phyloP scores from a whole-genome alignment of 116 monocot genomes.

The Posidonia oceanica region DNA sequence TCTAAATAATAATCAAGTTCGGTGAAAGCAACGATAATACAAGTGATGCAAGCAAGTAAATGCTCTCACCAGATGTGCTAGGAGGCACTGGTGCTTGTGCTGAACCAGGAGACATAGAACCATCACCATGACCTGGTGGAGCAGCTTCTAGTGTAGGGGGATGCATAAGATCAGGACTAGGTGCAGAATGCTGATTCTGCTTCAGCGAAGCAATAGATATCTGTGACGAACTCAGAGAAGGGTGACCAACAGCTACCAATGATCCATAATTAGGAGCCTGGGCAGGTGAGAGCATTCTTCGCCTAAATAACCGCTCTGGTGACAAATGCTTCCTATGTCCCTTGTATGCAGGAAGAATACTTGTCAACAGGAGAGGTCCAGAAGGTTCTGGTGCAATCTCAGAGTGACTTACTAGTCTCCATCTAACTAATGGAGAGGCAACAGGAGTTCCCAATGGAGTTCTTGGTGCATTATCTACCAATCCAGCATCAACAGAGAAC shows the following conservation, averaged over 20 bases:
- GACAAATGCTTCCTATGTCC: slow-evolving; percentile 14
- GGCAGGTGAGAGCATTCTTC: slow-evolving; percentile 1
- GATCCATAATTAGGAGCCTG: slow-evolving; percentile 20
- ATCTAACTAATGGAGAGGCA: background rate
- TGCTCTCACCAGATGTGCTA: slow-evolving; percentile 41
- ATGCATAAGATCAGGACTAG: slow-evolving; percentile 12
- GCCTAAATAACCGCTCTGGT: slow-evolving; percentile 2
- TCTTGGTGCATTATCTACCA: slow-evolving; percentile 6
- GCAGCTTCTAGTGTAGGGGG: slow-evolving; percentile 20
- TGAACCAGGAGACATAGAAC: slow-evolving; percentile 32
- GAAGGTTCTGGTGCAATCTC: background rate
- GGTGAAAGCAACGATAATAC: background rate
- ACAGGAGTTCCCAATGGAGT: slow-evolving; percentile 10
- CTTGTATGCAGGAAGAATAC: slow-evolving; percentile 7
- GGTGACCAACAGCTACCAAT: slow-evolving; percentile 7
- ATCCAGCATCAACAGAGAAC: background rate
- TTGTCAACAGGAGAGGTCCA: slow-evolving; percentile 12
- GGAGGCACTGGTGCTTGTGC: slow-evolving; percentile 49
- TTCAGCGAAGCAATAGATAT: slow-evolving; percentile 18
- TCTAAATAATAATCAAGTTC: background rate
- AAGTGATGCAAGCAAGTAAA: background rate
- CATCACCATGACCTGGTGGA: slow-evolving; percentile 31
- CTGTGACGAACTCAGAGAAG: slow-evolving; percentile 17
- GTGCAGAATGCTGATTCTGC: slow-evolving; percentile 13
- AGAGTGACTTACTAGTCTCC: slow-evolving; percentile 6